Percentiles rank a stretch among this genome's conserved stretches.
phyloP scores from a whole-genome alignment of 2,329 filamentous ascomycete species.

The Zymoseptoria pseudotritici region DNA sequence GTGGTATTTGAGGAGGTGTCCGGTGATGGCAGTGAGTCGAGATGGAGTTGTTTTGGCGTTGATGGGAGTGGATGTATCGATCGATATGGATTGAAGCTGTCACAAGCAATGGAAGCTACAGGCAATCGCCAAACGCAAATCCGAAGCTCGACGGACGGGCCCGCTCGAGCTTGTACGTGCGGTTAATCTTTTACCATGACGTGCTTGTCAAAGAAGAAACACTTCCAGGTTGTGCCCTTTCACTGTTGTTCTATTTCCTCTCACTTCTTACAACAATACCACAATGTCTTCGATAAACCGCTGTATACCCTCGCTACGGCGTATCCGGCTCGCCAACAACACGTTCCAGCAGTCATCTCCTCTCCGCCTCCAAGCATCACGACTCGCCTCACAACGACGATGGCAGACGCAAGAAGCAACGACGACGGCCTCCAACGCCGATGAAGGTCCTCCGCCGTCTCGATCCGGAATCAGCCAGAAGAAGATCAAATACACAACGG shows the following conservation, averaged over 20 bases:
- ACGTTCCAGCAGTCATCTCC: slow-evolving; percentile 23
- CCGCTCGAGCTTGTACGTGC: not conserved
- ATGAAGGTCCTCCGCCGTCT: slow-evolving; percentile 23
- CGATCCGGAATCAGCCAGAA: slow-evolving; percentile 19
- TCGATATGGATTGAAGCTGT: not conserved
- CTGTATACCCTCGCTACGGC: slow-evolving; percentile 24
- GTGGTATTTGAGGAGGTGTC: not conserved
- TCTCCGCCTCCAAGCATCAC: slow-evolving; percentile 13
- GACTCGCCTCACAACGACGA: slow-evolving; percentile 20
- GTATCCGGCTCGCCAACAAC: slow-evolving; percentile 26
- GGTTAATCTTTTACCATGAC: not conserved
- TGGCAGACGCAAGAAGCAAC: slow-evolving; percentile 26
- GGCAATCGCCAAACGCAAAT: not conserved
- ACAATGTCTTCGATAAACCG: slow-evolving; percentile 22
- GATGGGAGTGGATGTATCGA: not conserved
- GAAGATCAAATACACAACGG: slow-evolving; percentile 69
- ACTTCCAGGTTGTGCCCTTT: not conserved
- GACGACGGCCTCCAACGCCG: slow-evolving; percentile 26
- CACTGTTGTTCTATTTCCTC: not conserved
- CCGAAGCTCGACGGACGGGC: not conserved
- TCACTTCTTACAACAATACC: not conserved
- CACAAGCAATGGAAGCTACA: not conserved
- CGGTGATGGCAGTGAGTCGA: not conserved
- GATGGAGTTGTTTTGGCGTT: not conserved
- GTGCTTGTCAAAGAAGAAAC: not conserved